Base-by-base conservation (phyloP, 148 eudicot genomes). In the Persicaria tinctoria region DNA sequence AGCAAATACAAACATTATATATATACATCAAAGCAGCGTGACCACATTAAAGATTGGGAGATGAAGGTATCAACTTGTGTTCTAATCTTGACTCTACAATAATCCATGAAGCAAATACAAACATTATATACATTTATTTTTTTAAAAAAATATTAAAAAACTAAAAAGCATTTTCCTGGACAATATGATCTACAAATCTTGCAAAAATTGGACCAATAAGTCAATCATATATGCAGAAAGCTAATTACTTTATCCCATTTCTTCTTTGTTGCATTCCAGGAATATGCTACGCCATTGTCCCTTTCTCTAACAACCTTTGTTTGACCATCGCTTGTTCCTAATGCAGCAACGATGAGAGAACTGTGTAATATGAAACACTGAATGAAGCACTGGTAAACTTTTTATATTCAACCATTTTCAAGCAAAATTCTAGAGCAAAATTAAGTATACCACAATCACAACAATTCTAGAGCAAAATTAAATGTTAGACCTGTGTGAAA, bases 211-310 rank as follows among this genome's bases (percentile, higher is more conserved):
- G 18, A 5, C 27, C 23, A 57, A 23, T 66, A 66, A 66, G 17
- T 66, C 70, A 66, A 41, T 5, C 70, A 66, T 66, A 66, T 66
- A 38, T 66, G 48, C 70, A 66, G 17, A 8, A 66, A 66, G 17
- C 38, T 44, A 73, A 79, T 57, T 77, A 96, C 99, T 82, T 96
- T 90, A 77, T 96, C 97, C 99, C 99, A 96, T 78, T 85, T 89
- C 59, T 84, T 85, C 76, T 96, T 97, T 78, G 63, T 89, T 88
- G 86, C 76, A 81, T 90, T 90, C 99, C 99, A 96, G 32, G 95
- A 70, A 84, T 96, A 96, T 45, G 99, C 99, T 63, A 96, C 90
- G 70, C 99, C 99, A 85, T 92, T 96, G 85, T 96, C 97, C 59
- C 97, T 97, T 90, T 92, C 99, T 79, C 99, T 85, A 54, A 96